Conservation (phyloP, 106 monocot species). For the Dactylorhiza incarnata region DNA sequence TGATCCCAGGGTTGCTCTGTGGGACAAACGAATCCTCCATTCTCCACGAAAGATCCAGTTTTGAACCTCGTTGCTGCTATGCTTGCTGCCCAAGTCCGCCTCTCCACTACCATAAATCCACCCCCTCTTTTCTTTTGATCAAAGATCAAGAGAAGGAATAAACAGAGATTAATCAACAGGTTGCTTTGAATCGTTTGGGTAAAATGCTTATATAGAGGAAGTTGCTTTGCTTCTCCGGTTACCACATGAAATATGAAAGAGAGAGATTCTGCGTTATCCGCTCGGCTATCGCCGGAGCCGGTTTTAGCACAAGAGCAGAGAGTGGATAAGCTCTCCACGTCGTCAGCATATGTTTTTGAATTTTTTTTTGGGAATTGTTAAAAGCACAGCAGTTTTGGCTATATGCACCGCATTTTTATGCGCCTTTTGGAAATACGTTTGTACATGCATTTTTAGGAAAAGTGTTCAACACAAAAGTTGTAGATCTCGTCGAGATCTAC, state of each 20-base stretch:
- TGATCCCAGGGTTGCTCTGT: constrained; percentile 20
- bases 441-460: too few relatives aligned
- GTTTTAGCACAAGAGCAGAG: background rate
- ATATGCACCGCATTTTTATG: too few relatives aligned
- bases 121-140: background rate
- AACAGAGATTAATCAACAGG: background rate
- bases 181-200: background rate
- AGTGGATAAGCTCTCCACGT: constrained; percentile 10
- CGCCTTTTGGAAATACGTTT: too few relatives aligned
- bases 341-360: background rate
- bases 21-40: constrained; percentile 20
- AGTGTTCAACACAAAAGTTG: too few relatives aligned
- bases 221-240: background rate
- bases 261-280: constrained; percentile 8
- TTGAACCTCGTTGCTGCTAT: background rate
- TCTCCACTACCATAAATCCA: background rate
- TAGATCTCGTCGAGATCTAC: too few relatives aligned
- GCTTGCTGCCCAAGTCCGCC: background rate
- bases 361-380: too few relatives aligned
- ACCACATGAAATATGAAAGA: background rate
- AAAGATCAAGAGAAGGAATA: background rate
- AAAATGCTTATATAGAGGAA: background rate
- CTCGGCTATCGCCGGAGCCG: background rate
- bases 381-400: too few relatives aligned
- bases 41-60: background rate